Base-by-base conservation (phyloP, 352 stramenopile genomes). In the Pelagophyceae sp. region DNA sequence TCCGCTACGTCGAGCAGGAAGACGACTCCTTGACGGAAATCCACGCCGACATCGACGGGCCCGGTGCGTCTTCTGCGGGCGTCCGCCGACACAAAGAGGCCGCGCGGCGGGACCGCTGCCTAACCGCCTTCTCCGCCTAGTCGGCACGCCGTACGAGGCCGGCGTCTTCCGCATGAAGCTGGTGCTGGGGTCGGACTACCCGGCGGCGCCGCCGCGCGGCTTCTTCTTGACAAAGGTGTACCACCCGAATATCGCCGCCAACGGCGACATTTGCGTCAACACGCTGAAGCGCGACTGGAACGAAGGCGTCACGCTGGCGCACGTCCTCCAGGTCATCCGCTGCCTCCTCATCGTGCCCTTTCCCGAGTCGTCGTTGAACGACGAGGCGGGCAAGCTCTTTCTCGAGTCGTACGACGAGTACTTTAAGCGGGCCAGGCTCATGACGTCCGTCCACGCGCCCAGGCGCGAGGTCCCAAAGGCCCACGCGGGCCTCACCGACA, bases 201-300 rank as follows among this genome's bases (percentile, higher is more conserved):
- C 91, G 27, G 23, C 61, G 54, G 77, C 86, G 19, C 90, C 90
- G 76, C 90, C 90, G 20, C 80, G 85, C 6, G 91, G 94, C 38
- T 93, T 97, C 77, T 99, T 99, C 80, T 83, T 98, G 31, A 99
- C 96, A 45, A 98, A 98, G 88, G 99, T 99, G 72, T 99, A 98
- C 85, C 96, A 99, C 83, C 96, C 96, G 0, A 99, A 99, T 85
- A 95, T 99, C 31, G 87, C 91, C 38, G 92, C 87, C 20, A 96
- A 92, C 33, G 96, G 96, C 51, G 95, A 98, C 51, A 99, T 99
- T 85, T 99, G 96, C 80, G 96, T 99, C 32, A 99, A 99, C 82
- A 99, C 96, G 38, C 89, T 99, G 45, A 99, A 99, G 86, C 95
- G 94, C 77, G 96, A 99, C 84, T 99, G 96, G 96, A 93, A 90